Conservation (phyloP, 2,329 filamentous ascomycete genomes). For the Colletotrichum brevisporum region DNA sequence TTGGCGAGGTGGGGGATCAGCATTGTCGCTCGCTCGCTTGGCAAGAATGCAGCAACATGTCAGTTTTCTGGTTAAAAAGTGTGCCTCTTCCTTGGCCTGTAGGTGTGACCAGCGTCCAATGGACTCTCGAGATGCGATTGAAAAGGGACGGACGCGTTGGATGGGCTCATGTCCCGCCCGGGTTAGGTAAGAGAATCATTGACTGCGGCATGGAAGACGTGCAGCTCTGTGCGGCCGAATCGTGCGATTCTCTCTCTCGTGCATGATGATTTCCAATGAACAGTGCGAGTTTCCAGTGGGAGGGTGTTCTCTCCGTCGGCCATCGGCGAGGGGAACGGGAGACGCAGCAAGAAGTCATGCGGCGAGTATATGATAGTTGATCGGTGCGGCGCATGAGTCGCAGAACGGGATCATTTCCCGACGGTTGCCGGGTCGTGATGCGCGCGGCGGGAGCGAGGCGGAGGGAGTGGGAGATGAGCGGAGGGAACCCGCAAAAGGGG, state of each 20-base stretch:
- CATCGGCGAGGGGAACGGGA: no score
- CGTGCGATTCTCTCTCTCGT: no score
- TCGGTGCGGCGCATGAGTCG: no score
- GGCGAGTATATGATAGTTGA: no score
- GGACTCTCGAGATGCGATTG: neutral
- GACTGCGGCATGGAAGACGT: neutral
- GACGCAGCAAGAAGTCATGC: no score
- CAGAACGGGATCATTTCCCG: no score
- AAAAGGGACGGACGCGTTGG: conserved; percentile 27
- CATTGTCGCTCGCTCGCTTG: conserved; percentile 33
- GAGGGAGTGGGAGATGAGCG: neutral
- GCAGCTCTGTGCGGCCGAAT: no score
- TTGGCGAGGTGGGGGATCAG: conserved; percentile 34
- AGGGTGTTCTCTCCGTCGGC: no score
- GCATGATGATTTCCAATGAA: no score
- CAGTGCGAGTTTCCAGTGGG: no score
- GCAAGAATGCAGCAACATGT: conserved; percentile 37
- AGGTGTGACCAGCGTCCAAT: conserved; percentile 24
- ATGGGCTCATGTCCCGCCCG: neutral
- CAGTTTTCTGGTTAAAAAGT: conserved; percentile 26
- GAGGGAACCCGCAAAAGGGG: neutral
- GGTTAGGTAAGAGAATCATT: neutral
- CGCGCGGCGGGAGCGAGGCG: no score
- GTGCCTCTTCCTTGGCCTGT: neutral
- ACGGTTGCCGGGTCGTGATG: no score